Evolutionary conservation across 2,329 filamentous ascomycete species (phyloP), one percentile per base, ranked within the genome.

Genomic region (Fusarium nodosum): DNA sequence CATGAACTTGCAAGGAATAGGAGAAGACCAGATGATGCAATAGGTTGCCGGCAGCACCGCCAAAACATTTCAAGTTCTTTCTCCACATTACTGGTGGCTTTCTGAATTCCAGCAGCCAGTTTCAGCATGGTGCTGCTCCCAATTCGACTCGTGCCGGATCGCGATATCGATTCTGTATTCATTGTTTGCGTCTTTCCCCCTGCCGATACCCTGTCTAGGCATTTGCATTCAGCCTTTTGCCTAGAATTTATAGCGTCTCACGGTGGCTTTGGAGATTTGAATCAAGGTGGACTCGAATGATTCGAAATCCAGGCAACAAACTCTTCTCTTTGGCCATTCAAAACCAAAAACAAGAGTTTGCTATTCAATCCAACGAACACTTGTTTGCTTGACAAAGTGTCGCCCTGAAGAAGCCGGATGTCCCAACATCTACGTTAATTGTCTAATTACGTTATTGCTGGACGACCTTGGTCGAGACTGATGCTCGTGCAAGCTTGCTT

Each of bases 1-100:
- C 20, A 77, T 85, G 62, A 81, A 75, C 51, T 74, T 79, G 59
- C 80, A 78, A 16, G 79, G 79, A 39, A 84, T 85, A 61, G 82
- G 81, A 56, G 84, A 86, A 67, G 82, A 85, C 74, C 77, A 77
- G 52, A 77, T 79, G 76, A 75, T 79, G 71, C 76, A 79, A 71
- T 78, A 77, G 55, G 57, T 28, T 38, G 16, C 18, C 38, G 22
- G 41, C 24, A 18, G 11, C 22, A 28, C 28, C 24, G 24, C 11
- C 9, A 38, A 13, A n/a, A 20, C 63, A n/a, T n/a, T 38, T 42
- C 24, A n/a, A 36, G 52, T 26, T 22, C 33, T 41, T 38, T 36
- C 22, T 24, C 18, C 30, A 62, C 30, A 47, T 22, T 20, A 33
- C 10, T n/a, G 30, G 42, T n/a, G 51, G 41, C 12, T 34, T 38